phyloP scores from a whole-genome alignment of 768 basidiomycete genomes.

The Calocybe gangraenosa region DNA sequence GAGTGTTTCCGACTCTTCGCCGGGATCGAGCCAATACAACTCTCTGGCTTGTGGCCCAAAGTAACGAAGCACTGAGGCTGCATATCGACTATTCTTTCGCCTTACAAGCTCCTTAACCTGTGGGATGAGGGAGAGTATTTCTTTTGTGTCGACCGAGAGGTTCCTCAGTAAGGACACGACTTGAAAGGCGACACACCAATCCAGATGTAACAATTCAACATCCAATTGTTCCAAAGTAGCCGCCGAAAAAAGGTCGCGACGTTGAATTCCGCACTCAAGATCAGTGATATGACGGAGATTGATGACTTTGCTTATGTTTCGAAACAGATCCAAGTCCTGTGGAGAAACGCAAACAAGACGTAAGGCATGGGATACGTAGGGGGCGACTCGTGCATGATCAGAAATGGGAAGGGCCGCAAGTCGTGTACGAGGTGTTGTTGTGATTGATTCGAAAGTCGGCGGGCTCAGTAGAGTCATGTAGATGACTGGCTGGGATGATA shows the following conservation, averaged over 20 bases:
- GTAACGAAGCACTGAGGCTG: slow-evolving; percentile 38
- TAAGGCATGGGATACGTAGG: slow-evolving; percentile 49
- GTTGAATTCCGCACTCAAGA: slow-evolving; percentile 34
- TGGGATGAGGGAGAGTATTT: slow-evolving; percentile 41
- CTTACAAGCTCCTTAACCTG: slow-evolving; percentile 26
- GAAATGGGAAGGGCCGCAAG: slow-evolving; percentile 34
- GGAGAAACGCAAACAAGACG: slow-evolving; percentile 41
- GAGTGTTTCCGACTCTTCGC: slow-evolving; percentile 19
- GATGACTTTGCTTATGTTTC: slow-evolving; percentile 31
- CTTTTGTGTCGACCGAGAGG: slow-evolving; percentile 42
- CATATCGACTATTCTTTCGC: slow-evolving; percentile 28
- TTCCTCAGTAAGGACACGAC: slow-evolving; percentile 41
- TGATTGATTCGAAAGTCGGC: slow-evolving; percentile 31
- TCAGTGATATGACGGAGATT: slow-evolving; percentile 31
- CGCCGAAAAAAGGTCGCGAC: slow-evolving; percentile 41
- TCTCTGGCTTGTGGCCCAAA: slow-evolving; percentile 23
- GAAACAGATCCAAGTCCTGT: slow-evolving; percentile 34
- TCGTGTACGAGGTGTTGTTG: slow-evolving; percentile 26
- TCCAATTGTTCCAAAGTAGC: slow-evolving; percentile 25
- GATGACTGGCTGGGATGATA: slow-evolving; percentile 29
- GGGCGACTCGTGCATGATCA: slow-evolving; percentile 40
- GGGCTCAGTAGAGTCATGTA: slow-evolving; percentile 39
- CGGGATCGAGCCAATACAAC: slow-evolving; percentile 21
- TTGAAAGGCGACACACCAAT: slow-evolving; percentile 59
- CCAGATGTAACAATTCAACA: slow-evolving; percentile 28